A percentile compares a stretch with the other conserved stretches of the same genome.
Evolutionary conservation across 2,329 filamentous ascomycete species (phyloP).

Genomic region (Diplodia mutila): DNA sequence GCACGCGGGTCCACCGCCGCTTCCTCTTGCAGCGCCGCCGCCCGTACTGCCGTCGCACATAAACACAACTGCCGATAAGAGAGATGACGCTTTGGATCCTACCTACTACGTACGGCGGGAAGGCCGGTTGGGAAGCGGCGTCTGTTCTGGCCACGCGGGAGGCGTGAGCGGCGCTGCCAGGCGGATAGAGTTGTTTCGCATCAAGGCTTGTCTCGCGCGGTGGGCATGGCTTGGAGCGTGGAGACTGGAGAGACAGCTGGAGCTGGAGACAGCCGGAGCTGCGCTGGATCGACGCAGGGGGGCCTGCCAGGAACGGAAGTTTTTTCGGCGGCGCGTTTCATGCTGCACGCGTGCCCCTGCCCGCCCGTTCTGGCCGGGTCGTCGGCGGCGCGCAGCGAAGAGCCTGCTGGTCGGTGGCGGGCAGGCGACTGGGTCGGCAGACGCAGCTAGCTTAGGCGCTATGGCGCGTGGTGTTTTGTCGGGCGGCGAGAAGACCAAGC

Average conservation of each 20-base stretch:
- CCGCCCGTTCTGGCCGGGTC: not conserved
- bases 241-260: not conserved
- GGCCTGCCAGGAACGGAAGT: conserved; percentile 1
- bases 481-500: not conserved
- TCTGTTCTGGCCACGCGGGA: not conserved
- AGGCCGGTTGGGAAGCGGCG: not conserved
- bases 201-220: conserved; percentile 1
- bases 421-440: not conserved
- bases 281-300: conserved; percentile 19
- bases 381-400: not conserved
- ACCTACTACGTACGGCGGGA: too few relatives aligned
- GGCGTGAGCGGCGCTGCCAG: not conserved
- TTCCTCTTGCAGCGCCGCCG: conserved; percentile 8
- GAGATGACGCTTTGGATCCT: not conserved
- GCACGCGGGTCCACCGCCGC: conserved; percentile 11
- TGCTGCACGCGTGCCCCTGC: conserved; percentile 5
- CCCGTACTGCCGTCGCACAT: conserved; percentile 8
- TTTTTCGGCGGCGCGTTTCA: conserved; percentile 11
- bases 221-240: not conserved
- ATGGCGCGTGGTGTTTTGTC: not conserved
- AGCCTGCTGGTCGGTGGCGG: not conserved
- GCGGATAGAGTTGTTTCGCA: conserved; percentile 16
- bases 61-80: conserved; percentile 4
- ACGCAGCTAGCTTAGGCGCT: not conserved
- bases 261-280: not conserved